Evolutionary conservation across 345 rosid genomes (phyloP).

Genomic region (Alliaria petiolata): DNA sequence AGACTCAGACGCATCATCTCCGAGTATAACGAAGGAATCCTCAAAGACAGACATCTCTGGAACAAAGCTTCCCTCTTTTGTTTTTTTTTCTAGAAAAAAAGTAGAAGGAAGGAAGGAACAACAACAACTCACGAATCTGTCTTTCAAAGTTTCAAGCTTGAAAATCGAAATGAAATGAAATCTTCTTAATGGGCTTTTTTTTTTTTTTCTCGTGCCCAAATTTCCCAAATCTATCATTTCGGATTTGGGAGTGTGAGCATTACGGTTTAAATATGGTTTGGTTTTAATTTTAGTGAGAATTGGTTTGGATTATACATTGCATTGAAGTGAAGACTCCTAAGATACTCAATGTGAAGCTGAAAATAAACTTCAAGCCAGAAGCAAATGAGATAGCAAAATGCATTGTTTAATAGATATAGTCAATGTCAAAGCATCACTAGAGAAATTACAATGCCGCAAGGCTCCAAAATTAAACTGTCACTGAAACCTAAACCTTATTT

Average conservation of each 20-base stretch:
- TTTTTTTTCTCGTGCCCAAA: not conserved
- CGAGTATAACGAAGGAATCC: slow-evolving; percentile 39
- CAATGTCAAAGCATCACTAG: slow-evolving; percentile 15
- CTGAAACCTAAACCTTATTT: slow-evolving; percentile 5
- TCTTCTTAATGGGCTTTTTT: not conserved
- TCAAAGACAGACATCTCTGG: slow-evolving; percentile 41
- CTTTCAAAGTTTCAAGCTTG: slow-evolving; percentile 1
- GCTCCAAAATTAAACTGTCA: not conserved
- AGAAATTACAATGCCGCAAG: not conserved
- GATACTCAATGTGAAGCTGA: not conserved
- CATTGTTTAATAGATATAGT: not conserved
- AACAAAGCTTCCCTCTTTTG: not conserved
- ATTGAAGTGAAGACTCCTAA: not conserved
- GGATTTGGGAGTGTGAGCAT: not conserved
- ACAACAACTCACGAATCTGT: slow-evolving; percentile 18
- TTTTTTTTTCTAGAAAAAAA: not conserved
- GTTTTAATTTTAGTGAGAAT: not conserved
- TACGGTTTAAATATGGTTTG: not conserved
- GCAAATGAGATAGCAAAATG: not conserved
- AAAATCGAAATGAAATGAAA: too few relatives aligned
- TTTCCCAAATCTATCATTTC: not conserved
- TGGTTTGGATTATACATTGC: not conserved
- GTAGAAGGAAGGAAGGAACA: not conserved
- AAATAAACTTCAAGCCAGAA: not conserved
- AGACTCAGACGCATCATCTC: slow-evolving; percentile 41